Evolutionary conservation across 1,284 basidiomycete species (phyloP).

Genomic region (Papiliotrema nemorosa): DNA sequence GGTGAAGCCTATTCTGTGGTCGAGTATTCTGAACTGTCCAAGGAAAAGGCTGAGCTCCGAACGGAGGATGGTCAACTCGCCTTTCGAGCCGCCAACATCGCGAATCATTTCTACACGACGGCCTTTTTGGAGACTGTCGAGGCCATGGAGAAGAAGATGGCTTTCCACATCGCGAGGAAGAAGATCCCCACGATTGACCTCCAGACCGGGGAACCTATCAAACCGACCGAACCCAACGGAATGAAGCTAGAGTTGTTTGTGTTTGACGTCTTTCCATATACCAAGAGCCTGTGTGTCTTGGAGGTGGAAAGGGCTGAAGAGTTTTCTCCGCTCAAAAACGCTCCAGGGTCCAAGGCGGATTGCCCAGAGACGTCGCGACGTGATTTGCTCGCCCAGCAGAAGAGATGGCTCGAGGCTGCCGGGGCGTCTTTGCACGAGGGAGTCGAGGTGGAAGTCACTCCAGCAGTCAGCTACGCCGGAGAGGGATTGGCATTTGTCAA

Average conservation of each 20-base stretch:
- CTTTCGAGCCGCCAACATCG: conserved; percentile 96
- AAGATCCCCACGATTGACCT: conserved; percentile 87
- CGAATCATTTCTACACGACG: conserved; percentile 96
- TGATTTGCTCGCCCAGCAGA: conserved; percentile 88
- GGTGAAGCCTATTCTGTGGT: conserved; percentile 84
- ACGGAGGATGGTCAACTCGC: conserved; percentile 70
- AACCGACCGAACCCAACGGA: conserved; percentile 88
- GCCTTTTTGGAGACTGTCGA: conserved; percentile 76
- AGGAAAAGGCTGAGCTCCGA: conserved; percentile 74
- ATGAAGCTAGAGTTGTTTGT: conserved; percentile 99
- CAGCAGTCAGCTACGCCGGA: conserved; percentile 81
- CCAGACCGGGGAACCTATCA: conserved; percentile 61
- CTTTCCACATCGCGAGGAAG: conserved; percentile 97
- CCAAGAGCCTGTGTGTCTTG: conserved; percentile 75
- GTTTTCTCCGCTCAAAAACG: conserved; percentile 97
- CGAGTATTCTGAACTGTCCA: conserved; percentile 95
- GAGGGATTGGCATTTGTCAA: conserved; percentile 79
- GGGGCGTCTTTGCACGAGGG: conserved; percentile 63
- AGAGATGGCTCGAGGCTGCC: conserved; percentile 72
- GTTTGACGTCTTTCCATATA: conserved; percentile 98
- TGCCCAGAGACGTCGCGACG: conserved; percentile 83
- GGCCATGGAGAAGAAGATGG: conserved; percentile 80
- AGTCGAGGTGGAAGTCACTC: conserved; percentile 85
- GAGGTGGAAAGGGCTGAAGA: conserved; percentile 86
- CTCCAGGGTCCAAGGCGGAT: conserved; percentile 89